Base-by-base conservation (phyloP, 1,139 yeast genomes). In the Magnusiomyces sp. region DNA sequence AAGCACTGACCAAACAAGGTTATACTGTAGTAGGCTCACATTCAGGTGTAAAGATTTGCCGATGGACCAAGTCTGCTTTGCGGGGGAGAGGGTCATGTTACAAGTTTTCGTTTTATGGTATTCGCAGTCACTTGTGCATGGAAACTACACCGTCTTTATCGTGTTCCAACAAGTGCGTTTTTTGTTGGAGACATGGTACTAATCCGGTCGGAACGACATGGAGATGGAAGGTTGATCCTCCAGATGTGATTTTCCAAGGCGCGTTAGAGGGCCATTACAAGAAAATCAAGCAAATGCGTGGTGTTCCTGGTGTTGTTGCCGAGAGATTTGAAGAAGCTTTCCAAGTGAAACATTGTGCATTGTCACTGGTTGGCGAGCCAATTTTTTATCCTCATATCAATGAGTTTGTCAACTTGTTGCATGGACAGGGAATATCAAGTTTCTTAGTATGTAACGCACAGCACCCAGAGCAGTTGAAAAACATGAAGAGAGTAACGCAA, bases 181-280 rank as follows among this genome's bases (percentile, higher is more conserved):
- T 89, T 63, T 89, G 97, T 69, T 89, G 97, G 97, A 77, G 97
- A 64, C 97, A 90, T 63, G 97, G 97, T 46, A 89, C 97, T 2
- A 90, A 89, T 61, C 97, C 97, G 0, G 97, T 90, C 1, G 96
- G 96, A 29, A 89, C 95, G 43, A 83, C 83, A 59, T 89, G 97
- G 97, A 75, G 97, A 62, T 89, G 97, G 97, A 92, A 87, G 61
- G 84, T 88, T 27, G 96, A 89, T 66, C 81, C 84, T 20, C 96
- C 97, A 0, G 92, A 86, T 59, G 81, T 74, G 54, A 87, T 89
- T 48, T 66, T 89, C 55, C 79, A 83, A 49, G 96, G 96, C 34
- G 97, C 96, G 1, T 69, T 89, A 48, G 80, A 77, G 58, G 96
- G 95, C 2, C 97, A 89, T 64, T 89, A 89, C 66, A 80, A 85